Percentiles rank a stretch among this genome's conserved stretches.
phyloP scores from a whole-genome alignment of 2,329 filamentous ascomycete species.

The Atkinsonella texensis region DNA sequence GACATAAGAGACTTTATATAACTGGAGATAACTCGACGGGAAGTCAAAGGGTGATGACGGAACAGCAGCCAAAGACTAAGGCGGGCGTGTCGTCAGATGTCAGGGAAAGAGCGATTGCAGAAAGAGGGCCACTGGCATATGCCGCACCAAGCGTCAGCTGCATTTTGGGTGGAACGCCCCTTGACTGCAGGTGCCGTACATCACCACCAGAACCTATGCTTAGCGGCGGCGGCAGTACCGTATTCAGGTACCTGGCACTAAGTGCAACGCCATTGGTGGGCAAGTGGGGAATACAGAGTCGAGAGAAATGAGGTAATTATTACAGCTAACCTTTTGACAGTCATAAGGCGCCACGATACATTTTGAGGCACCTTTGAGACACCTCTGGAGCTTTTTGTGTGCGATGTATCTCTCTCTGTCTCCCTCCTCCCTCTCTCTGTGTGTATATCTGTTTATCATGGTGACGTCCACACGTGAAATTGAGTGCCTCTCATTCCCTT shows the following conservation, averaged over 20 bases:
- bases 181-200: not conserved
- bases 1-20: conserved; percentile 2
- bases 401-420: too few species aligned
- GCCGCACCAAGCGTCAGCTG: too few species aligned
- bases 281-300: not conserved
- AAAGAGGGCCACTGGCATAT: not conserved
- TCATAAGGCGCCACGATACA: too few species aligned
- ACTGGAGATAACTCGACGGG: not conserved
- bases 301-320: not conserved
- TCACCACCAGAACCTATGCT: not conserved
- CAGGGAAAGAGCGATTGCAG: not conserved
- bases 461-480: too few species aligned
- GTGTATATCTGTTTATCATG: too few species aligned
- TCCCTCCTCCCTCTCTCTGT: too few species aligned
- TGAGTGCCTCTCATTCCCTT: too few species aligned
- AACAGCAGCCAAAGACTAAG: not conserved
- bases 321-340: too few species aligned
- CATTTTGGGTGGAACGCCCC: not conserved
- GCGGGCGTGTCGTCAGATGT: conserved; percentile 2
- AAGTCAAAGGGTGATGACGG: conserved; percentile 4
- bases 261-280: too few species aligned
- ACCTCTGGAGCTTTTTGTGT: too few species aligned
- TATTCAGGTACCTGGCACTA: too few species aligned
- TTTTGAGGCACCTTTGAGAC: too few species aligned
- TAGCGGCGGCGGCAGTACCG: not conserved